Conservation (phyloP, 352 stramenopile species). For the Phytophthora boehmeriae region DNA sequence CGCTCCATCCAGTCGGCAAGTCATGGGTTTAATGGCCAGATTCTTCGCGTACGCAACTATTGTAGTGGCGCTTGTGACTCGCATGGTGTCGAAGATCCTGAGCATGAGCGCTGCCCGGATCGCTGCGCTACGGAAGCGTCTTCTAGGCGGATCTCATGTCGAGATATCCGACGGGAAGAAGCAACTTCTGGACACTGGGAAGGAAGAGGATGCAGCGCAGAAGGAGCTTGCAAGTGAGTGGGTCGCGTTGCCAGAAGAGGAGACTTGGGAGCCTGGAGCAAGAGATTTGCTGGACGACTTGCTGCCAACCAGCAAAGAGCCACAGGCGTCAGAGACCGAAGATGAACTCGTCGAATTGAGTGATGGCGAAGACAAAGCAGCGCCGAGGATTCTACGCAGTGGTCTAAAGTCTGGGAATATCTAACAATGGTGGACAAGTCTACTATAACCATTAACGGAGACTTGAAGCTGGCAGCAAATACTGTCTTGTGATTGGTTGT, state of each 20-base stretch:
- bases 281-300: slow-evolving; percentile 24
- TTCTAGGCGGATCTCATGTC: slow-evolving; percentile 17
- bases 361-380: slow-evolving; percentile 36
- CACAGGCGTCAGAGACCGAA: slow-evolving; percentile 27
- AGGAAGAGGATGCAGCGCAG: slow-evolving; percentile 3
- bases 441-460: not conserved
- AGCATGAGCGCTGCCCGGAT: slow-evolving; percentile 8
- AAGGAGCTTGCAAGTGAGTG: slow-evolving; percentile 15
- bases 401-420: too few relatives aligned
- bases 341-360: slow-evolving; percentile 48
- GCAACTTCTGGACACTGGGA: slow-evolving; percentile 17
- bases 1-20: not conserved
- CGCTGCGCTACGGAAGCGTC: not conserved
- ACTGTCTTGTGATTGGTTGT: not conserved
- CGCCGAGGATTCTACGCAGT: slow-evolving; percentile 7
- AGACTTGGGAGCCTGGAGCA: slow-evolving; percentile 28
- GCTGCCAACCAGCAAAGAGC: not conserved
- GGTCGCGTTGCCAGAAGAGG: slow-evolving; percentile 14
- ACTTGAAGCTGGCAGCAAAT: not conserved
- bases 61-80: slow-evolving; percentile 17
- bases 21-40: slow-evolving; percentile 37
- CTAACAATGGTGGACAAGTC: not conserved
- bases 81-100: slow-evolving; percentile 23
- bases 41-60: slow-evolving; percentile 28
- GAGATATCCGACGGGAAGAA: slow-evolving; percentile 15